phyloP scores from a whole-genome alignment of 2,329 filamentous ascomycete genomes.

The Lizonia empirigonia region DNA sequence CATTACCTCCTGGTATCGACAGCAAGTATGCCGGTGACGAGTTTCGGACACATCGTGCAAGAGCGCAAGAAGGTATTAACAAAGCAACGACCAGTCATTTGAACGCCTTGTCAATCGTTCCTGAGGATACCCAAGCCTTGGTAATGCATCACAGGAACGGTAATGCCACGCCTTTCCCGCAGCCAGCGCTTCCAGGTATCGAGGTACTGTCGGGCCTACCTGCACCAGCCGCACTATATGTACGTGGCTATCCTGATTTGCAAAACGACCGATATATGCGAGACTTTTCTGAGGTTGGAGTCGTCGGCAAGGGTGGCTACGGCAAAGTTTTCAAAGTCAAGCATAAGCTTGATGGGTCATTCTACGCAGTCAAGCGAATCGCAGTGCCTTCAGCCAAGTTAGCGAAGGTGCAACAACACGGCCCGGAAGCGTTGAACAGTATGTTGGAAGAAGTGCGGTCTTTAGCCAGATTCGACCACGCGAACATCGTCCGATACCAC shows the following conservation, averaged over 20 bases:
- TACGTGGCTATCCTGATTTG: slow-evolving; percentile 38
- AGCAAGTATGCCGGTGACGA: slow-evolving; percentile 48
- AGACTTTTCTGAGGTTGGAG: slow-evolving; percentile 50
- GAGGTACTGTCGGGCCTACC: slow-evolving; percentile 23
- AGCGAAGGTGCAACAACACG: slow-evolving; percentile 58
- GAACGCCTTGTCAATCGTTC: slow-evolving; percentile 26
- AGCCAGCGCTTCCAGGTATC: slow-evolving; percentile 21
- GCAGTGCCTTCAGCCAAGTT: slow-evolving; percentile 60
- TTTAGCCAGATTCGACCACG: slow-evolving; percentile 66
- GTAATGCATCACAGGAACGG: slow-evolving; percentile 22
- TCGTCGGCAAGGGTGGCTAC: slow-evolving; percentile 69
- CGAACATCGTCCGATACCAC: slow-evolving; percentile 70
- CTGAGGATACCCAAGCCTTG: slow-evolving; percentile 34
- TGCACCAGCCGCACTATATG: slow-evolving; percentile 22
- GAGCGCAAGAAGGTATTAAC: slow-evolving; percentile 49
- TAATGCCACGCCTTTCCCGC: slow-evolving; percentile 8
- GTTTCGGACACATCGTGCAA: slow-evolving; percentile 40
- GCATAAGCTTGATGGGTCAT: slow-evolving; percentile 65
- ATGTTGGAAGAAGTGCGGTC: slow-evolving; percentile 67
- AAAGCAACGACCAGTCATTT: slow-evolving; percentile 34
- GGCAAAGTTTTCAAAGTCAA: slow-evolving; percentile 67
- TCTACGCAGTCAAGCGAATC: slow-evolving; percentile 72
- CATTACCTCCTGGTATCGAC: slow-evolving; percentile 48
- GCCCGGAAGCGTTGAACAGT: slow-evolving; percentile 60
- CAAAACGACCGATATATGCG: slow-evolving; percentile 41